Percentiles rank a stretch among this genome's conserved stretches.
These are phyloP conservation scores for Podaxis sp. DNA, from an alignment of 768 basidiomycete species.

Conservation along the genomic window DNA sequence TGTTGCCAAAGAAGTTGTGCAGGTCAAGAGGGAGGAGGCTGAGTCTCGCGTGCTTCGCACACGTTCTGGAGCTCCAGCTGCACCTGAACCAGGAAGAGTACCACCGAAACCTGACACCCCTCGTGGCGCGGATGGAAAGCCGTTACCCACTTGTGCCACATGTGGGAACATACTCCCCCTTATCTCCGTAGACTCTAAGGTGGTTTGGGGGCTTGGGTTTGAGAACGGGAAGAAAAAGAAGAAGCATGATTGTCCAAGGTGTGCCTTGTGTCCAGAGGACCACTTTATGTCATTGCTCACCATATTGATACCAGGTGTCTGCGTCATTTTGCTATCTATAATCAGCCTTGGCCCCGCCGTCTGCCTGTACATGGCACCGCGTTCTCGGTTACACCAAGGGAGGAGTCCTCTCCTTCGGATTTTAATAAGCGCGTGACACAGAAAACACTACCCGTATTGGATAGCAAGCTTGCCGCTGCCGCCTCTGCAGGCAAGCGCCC, in stretches of 20 bases:
- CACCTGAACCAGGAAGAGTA: conserved; percentile 30
- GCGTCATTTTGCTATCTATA: conserved; percentile 79
- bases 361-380: conserved; percentile 46
- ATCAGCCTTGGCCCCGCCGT: conserved; percentile 68
- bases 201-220: conserved; percentile 69
- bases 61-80: conserved; percentile 38
- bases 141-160: conserved; percentile 68
- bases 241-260: conserved; percentile 78
- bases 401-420: conserved; percentile 49
- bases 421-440: conserved; percentile 49
- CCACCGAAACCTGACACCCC: conserved; percentile 41
- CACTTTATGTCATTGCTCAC: background rate
- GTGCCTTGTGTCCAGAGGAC: conserved; percentile 23
- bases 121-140: conserved; percentile 63
- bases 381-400: conserved; percentile 48
- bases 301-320: conserved; percentile 54
- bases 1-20: conserved; percentile 29
- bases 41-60: conserved; percentile 53
- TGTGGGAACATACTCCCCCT: conserved; percentile 73
- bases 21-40: conserved; percentile 50
- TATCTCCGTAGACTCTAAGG: conserved; percentile 71
- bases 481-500: conserved; percentile 31
- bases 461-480: conserved; percentile 53
- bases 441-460: conserved; percentile 48
- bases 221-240: conserved; percentile 59